These are phyloP conservation scores for Conoideocrella luteorostrata DNA, from an alignment of 2,329 filamentous ascomycete species.

Conservation along the genomic window DNA sequence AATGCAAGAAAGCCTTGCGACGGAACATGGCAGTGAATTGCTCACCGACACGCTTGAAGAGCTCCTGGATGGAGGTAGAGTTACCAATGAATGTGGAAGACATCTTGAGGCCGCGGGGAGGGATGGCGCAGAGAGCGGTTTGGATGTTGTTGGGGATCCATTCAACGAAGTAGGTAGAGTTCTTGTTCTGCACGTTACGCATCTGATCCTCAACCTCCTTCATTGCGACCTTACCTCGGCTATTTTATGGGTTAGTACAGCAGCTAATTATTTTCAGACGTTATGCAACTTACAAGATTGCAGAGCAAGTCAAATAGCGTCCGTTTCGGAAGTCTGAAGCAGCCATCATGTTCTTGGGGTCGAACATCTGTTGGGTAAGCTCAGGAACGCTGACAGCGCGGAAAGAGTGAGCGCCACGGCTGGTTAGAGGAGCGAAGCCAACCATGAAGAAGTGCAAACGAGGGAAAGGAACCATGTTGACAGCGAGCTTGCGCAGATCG, in stretches of 20 bases:
- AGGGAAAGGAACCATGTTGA: constrained; percentile 99
- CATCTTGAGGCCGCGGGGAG: constrained; percentile 97
- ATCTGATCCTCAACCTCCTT: constrained; percentile 99
- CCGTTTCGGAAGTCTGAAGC: constrained; percentile 99
- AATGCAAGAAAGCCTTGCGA: constrained; percentile 99
- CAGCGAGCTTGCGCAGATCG: constrained; percentile 96
- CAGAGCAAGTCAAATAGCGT: constrained; percentile 98
- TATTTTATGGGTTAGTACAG: constrained; percentile 24
- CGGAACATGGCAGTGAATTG: constrained; percentile 99
- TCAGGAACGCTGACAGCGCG: constrained; percentile 95
- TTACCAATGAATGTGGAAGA: constrained; percentile 98
- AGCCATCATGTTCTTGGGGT: constrained; percentile 99
- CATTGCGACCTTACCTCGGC: constrained; percentile 99
- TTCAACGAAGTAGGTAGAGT: constrained; percentile 98
- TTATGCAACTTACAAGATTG: constrained; percentile 72
- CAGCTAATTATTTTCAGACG: background rate
- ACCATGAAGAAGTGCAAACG: constrained; percentile 99
- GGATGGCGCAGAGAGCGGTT: constrained; percentile 98
- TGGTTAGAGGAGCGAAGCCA: constrained; percentile 96
- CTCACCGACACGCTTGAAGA: constrained; percentile 99
- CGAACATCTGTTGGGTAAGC: constrained; percentile 99
- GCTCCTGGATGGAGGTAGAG: constrained; percentile 99
- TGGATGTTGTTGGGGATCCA: constrained; percentile 99
- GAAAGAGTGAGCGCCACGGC: constrained; percentile 80
- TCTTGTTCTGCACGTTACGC: constrained; percentile 99